Evolutionary conservation across 257 asterid species (phyloP).

Genomic region (Galeopsis tetrahit): DNA sequence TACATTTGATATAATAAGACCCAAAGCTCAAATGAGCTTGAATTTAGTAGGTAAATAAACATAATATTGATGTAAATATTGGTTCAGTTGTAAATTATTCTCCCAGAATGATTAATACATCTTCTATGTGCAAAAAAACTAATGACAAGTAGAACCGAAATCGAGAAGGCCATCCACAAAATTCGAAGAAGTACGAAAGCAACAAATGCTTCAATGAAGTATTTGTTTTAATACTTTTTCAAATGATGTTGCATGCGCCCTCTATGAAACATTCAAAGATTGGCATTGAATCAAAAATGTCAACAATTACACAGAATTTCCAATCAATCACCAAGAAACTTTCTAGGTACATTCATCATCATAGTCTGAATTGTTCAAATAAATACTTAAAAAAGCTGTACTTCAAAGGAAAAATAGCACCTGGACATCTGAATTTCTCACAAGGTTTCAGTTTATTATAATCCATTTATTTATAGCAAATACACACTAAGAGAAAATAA

Average conservation of each 20-base stretch:
- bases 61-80: too few species aligned
- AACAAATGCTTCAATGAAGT: too few species aligned
- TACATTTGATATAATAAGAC: background rate
- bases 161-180: too few species aligned
- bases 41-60: too few species aligned
- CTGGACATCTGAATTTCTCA: constrained; percentile 7
- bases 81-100: too few species aligned
- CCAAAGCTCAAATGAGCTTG: background rate
- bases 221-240: too few species aligned
- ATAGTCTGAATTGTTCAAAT: constrained; percentile 15
- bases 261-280: too few species aligned
- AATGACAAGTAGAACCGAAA: too few species aligned
- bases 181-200: too few species aligned
- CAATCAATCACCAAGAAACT: constrained; percentile 3
- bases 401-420: constrained; percentile 2
- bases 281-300: constrained; percentile 14
- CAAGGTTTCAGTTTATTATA: constrained; percentile 27
- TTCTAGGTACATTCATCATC: constrained; percentile 17
- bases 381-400: constrained; percentile 17
- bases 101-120: too few species aligned
- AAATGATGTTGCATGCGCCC: too few species aligned
- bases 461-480: constrained; percentile 31
- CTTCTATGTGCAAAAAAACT: too few species aligned
- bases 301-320: constrained; percentile 13
- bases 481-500: constrained; percentile 35